Conservation (phyloP, 345 rosid genomes). For the Eucalyptus regnans region DNA sequence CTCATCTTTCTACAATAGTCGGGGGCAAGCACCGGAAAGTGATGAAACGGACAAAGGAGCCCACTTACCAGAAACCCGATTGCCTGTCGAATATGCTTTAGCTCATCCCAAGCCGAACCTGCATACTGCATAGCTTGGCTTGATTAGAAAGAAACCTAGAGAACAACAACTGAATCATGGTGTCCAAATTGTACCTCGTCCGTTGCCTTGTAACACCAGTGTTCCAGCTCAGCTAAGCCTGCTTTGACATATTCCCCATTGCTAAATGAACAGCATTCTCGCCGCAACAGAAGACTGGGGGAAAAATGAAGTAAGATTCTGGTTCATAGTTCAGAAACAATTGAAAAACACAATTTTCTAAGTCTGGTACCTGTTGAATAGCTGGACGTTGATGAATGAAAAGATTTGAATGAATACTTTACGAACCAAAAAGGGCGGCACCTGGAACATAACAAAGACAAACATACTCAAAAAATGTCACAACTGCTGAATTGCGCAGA, state of each 20-base stretch:
- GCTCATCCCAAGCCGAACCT: slow-evolving; percentile 92
- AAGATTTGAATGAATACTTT: slow-evolving; percentile 92
- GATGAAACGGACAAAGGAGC: background rate
- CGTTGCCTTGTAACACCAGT: slow-evolving; percentile 92
- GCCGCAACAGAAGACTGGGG: slow-evolving; percentile 66
- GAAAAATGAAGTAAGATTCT: background rate
- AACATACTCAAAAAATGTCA: background rate
- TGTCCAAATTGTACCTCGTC: slow-evolving; percentile 51
- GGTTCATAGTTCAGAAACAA: background rate
- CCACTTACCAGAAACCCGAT: slow-evolving; percentile 74
- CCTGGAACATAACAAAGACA: slow-evolving; percentile 27
- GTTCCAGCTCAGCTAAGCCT: slow-evolving; percentile 88
- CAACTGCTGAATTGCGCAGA: background rate
- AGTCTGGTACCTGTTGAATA: slow-evolving; percentile 67
- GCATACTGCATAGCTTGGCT: slow-evolving; percentile 49
- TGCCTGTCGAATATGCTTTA: slow-evolving; percentile 92
- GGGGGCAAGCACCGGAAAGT: background rate
- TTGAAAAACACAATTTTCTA: background rate
- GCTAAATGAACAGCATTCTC: slow-evolving; percentile 95
- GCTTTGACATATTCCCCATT: slow-evolving; percentile 94
- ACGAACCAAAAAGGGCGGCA: slow-evolving; percentile 88
- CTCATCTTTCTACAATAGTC: background rate
- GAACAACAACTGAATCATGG: background rate
- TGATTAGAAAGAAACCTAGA: background rate
- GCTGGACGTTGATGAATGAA: slow-evolving; percentile 95